These are phyloP conservation scores for Hypericum perforatum DNA, from an alignment of 345 rosid species.

Conservation along the genomic window DNA sequence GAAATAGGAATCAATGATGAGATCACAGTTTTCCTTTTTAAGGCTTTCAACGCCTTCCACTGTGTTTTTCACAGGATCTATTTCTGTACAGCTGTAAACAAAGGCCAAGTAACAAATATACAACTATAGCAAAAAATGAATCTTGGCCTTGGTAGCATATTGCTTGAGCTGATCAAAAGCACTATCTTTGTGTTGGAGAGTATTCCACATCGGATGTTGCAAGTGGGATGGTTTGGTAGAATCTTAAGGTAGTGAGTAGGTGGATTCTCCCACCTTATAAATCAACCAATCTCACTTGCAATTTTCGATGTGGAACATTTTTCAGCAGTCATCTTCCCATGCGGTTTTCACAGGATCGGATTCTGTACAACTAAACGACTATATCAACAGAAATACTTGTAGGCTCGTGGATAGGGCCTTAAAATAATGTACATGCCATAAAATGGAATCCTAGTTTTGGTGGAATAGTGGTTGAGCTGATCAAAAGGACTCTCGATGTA, in stretches of 20 bases:
- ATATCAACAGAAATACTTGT: not conserved
- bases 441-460: conserved; percentile 75
- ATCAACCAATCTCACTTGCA: too few relatives aligned
- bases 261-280: too few relatives aligned
- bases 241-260: too few relatives aligned
- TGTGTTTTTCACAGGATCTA: conserved; percentile 90
- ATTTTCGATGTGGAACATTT: too few relatives aligned
- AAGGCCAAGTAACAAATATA: not conserved
- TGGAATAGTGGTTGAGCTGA: conserved; percentile 83
- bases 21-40: conserved; percentile 86
- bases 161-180: conserved; percentile 87
- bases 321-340: too few relatives aligned
- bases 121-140: conserved; percentile 35
- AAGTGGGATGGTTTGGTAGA: too few relatives aligned
- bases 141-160: conserved; percentile 78
- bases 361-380: conserved; percentile 51
- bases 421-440: conserved; percentile 61
- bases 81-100: conserved; percentile 64
- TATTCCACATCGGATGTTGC: too few relatives aligned
- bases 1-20: conserved; percentile 38
- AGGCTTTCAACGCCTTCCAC: conserved; percentile 85
- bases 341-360: conserved; percentile 94
- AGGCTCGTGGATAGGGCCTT: too few relatives aligned
- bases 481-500: conserved; percentile 83
- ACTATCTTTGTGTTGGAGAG: conserved; percentile 82